Evolutionary conservation across 108 stramenopile species (phyloP).

Genomic region (Skeletonema costatum): DNA sequence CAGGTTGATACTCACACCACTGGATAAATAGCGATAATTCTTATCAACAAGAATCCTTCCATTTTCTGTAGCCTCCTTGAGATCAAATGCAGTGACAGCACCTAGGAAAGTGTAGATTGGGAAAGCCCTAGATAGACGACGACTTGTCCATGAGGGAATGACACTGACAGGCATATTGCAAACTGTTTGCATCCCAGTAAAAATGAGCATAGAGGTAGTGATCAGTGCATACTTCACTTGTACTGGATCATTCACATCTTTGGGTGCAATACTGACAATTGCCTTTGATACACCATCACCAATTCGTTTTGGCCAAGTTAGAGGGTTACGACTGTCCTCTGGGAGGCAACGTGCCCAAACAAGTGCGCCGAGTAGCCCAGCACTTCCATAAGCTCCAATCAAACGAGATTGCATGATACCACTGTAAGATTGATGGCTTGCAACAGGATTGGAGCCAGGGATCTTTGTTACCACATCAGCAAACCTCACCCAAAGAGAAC

Average conservation of each 20-base stretch:
- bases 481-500: constrained; percentile 20
- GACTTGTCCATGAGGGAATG: constrained; percentile 26
- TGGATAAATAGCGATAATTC: constrained; percentile 4
- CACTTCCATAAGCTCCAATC: background rate
- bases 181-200: constrained; percentile 13
- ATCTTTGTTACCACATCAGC: constrained; percentile 15
- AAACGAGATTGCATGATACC: constrained; percentile 8
- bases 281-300: constrained; percentile 4
- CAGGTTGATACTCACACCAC: background rate
- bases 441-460: constrained; percentile 19
- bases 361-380: background rate
- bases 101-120: constrained; percentile 22
- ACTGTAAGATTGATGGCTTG: constrained; percentile 8
- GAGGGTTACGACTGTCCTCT: background rate
- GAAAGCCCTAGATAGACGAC: constrained; percentile 26
- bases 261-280: constrained; percentile 9
- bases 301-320: background rate
- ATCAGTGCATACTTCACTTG: constrained; percentile 30
- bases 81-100: constrained; percentile 12
- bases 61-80: constrained; percentile 33
- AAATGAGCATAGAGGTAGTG: constrained; percentile 10
- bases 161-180: constrained; percentile 11
- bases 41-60: constrained; percentile 2
- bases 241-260: constrained; percentile 21
- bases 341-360: constrained; percentile 13